Evolutionary conservation across 768 basidiomycete genomes (phyloP).

Genomic region (Rhizopogon vinicolor): DNA sequence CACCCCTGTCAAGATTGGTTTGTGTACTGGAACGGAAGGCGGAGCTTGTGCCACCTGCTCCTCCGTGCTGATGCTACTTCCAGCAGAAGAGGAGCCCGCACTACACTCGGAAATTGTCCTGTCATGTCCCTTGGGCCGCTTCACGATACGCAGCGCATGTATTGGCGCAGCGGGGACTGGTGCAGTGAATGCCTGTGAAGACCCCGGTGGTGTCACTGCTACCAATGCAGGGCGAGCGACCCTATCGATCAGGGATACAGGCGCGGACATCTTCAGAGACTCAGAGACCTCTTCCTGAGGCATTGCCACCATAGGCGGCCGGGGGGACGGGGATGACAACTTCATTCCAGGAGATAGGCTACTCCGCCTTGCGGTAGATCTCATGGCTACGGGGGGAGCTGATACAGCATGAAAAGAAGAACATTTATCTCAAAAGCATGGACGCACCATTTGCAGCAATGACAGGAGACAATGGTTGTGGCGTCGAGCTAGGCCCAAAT

Average conservation of each 20-base stretch:
- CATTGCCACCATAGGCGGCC: background rate
- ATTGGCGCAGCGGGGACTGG: conserved; percentile 15
- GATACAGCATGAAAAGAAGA: background rate
- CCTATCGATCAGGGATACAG: background rate
- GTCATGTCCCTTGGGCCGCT: conserved; percentile 20
- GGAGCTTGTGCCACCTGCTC: background rate
- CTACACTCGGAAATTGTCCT: conserved; percentile 14
- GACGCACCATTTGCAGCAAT: background rate
- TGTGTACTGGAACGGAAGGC: conserved; percentile 4
- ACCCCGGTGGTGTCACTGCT: background rate
- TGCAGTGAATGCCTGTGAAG: conserved; percentile 2
- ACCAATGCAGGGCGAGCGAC: background rate
- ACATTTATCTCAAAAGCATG: background rate
- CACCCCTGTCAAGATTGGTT: conserved; percentile 18
- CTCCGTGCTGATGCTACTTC: conserved; percentile 1
- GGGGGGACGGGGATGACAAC: background rate
- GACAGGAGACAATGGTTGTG: background rate
- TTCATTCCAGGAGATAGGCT: background rate
- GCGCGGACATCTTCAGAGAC: background rate
- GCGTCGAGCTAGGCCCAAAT: background rate
- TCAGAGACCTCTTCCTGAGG: background rate
- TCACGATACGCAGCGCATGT: conserved; percentile 25
- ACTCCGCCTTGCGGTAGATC: background rate
- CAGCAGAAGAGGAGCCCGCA: conserved; percentile 1
- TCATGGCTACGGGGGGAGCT: background rate